Evolutionary conservation across 352 stramenopile species (phyloP).

Genomic region (Peronospora farinosa): DNA sequence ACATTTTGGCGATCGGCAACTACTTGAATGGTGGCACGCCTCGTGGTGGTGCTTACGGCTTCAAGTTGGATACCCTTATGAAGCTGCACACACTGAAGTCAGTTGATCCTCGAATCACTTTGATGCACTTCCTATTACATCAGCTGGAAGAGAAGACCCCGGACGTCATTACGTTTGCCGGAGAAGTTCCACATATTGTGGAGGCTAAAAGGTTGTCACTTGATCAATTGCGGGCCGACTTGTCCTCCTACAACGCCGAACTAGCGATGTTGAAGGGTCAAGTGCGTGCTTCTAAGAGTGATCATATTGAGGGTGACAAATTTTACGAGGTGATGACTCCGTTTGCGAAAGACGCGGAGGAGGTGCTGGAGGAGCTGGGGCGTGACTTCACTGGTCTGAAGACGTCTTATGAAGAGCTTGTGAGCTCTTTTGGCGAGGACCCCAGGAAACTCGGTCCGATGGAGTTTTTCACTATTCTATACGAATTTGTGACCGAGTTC

Average conservation of each 20-base stretch:
- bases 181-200: constrained; percentile 69
- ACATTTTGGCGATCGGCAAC: constrained; percentile 89
- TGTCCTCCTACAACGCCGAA: constrained; percentile 79
- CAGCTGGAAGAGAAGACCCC: constrained; percentile 73
- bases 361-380: constrained; percentile 75
- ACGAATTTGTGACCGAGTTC: constrained; percentile 81
- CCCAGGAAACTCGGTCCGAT: constrained; percentile 72
- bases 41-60: constrained; percentile 86
- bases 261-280: constrained; percentile 79
- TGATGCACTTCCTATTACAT: constrained; percentile 79
- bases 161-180: constrained; percentile 71
- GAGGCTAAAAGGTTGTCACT: constrained; percentile 77
- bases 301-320: constrained; percentile 62
- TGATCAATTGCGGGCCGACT: constrained; percentile 73
- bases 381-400: constrained; percentile 70
- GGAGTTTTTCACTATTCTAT: constrained; percentile 78
- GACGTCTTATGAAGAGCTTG: constrained; percentile 66
- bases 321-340: constrained; percentile 82
- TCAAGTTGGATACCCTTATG: constrained; percentile 86
- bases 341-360: constrained; percentile 71
- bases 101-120: constrained; percentile 64
- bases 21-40: constrained; percentile 88
- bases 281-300: constrained; percentile 69
- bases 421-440: constrained; percentile 82
- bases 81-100: constrained; percentile 87